These are phyloP conservation scores for Prunus padus DNA, from an alignment of 306 rosid genomes.

Conservation along the genomic window DNA sequence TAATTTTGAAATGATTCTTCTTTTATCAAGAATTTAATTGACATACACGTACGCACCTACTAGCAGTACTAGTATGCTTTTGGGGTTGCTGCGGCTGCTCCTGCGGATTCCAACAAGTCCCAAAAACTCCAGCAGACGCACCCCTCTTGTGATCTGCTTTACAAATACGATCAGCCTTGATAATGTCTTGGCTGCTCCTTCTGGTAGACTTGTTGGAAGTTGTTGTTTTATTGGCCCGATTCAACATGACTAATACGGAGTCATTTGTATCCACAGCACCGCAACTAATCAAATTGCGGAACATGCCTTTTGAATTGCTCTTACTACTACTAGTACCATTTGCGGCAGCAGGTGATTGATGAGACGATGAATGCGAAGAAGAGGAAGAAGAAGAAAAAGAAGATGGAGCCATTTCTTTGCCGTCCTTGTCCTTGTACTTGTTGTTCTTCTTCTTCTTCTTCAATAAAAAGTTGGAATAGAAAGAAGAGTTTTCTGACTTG, in stretches of 20 bases:
- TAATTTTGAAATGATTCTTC: background rate
- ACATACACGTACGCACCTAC: background rate
- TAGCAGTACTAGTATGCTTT: background rate
- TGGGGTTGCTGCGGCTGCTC: slow-evolving; percentile 28
- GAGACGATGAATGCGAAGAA: background rate
- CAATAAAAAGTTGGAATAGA: slow-evolving; percentile 33
- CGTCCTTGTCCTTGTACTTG: slow-evolving; percentile 7
- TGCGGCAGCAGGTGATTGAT: slow-evolving; percentile 21
- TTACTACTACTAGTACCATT: slow-evolving; percentile 37
- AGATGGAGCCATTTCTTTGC: slow-evolving; percentile 29
- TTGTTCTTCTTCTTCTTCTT: slow-evolving; percentile 16
- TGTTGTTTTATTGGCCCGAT: slow-evolving; percentile 8
- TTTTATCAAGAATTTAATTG: background rate
- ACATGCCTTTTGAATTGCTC: slow-evolving; percentile 46
- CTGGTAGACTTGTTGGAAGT: background rate
- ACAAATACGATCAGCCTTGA: slow-evolving; percentile 27
- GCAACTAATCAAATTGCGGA: slow-evolving; percentile 62
- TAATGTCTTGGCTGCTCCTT: background rate
- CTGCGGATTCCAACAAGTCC: slow-evolving; percentile 43
- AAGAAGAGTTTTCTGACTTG: slow-evolving; percentile 28
- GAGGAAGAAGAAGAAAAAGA: slow-evolving; percentile 26
- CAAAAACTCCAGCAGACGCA: slow-evolving; percentile 45
- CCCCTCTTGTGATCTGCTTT: slow-evolving; percentile 38
- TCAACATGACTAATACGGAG: slow-evolving; percentile 32
- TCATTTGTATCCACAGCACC: slow-evolving; percentile 56